phyloP scores from a whole-genome alignment of 208 protist species.

The Crithidia fasciculata region DNA sequence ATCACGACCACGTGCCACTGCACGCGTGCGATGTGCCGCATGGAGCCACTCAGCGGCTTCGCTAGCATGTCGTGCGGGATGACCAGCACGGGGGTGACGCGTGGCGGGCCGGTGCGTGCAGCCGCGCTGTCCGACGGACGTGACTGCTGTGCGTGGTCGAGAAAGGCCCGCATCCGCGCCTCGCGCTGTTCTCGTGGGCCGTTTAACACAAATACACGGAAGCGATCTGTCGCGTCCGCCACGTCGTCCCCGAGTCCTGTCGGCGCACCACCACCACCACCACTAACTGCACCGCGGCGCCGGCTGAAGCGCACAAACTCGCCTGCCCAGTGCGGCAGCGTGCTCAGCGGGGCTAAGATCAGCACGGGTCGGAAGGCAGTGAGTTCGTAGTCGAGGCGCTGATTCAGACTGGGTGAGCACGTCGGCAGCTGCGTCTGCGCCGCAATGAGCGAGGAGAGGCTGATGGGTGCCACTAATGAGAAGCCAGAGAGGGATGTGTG shows the following conservation, averaged over 20 bases:
- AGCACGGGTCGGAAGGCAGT: constrained; percentile 43
- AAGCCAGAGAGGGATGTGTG: neutral
- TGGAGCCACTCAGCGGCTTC: constrained; percentile 24
- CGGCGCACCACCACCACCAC: neutral
- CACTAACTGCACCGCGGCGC: neutral
- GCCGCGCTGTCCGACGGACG: no score
- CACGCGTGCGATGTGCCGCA: constrained; percentile 50
- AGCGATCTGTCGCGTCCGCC: constrained; percentile 12
- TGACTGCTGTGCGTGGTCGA: constrained; percentile 18
- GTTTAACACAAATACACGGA: constrained; percentile 50
- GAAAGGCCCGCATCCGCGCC: constrained; percentile 29
- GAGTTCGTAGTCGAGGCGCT: constrained; percentile 3
- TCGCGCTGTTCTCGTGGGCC: constrained; percentile 43
- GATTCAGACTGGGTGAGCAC: constrained; percentile 22
- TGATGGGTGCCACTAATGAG: neutral
- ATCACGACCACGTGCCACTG: constrained; percentile 86
- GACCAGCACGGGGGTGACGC: constrained; percentile 42
- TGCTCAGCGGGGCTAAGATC: constrained; percentile 58
- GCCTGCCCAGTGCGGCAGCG: constrained; percentile 54
- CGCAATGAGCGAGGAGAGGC: neutral
- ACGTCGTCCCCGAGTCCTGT: neutral
- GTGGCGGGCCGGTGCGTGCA: neutral
- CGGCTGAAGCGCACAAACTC: constrained; percentile 53
- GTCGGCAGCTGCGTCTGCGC: neutral
- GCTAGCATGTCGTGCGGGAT: constrained; percentile 57